Evolutionary conservation across 192 early-diverging fungal species (phyloP), one percentile per base, ranked within the genome.

Genomic region (Bifiguratus adelaidae): DNA sequence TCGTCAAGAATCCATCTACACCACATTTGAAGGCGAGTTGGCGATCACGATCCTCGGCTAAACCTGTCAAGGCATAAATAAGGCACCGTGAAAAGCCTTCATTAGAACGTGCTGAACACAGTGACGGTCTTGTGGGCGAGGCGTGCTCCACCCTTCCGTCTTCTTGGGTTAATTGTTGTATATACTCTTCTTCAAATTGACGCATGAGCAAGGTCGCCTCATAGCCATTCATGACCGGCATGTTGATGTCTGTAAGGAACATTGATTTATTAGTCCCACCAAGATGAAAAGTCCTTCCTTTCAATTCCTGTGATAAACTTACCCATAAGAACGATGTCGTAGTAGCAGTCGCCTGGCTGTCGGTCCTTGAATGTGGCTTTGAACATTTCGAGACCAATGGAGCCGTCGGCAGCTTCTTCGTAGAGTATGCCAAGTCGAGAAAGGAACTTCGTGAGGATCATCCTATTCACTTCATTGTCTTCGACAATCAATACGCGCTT

Each of bases 191-290:
- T 30, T 69, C 67, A 52, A 61, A 54, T 37, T 57, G 54, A 26
- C 67, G 62, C 23, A 69, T 69, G 41, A 29, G 46, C 22, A 55
- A 51, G 5, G 62, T 69, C 16, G 67, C 67, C 44, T 57, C 26
- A 24, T 69, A 65, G 25, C 67, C 67, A 29, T 69, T 59, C 67
- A 69, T 69, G 13, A 69, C 51, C 0, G 67, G 67, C 67, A 69
- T 69, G 48, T 69, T 61, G 15, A 69, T 41, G 36, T 69, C 52
- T 54, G 25, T 8, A 16, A 22, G 2, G 44, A 46, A 23, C 18
- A 25, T 1, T 23, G 41, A 22, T n/a, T n/a, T 12, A 23, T 43
- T 11, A 22, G 16, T 12, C 21, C 13, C 11, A 3, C 11, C 2
- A 19, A 43, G 41, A 42, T 42, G 41, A 3, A 2, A 43, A n/a